Conservation (phyloP, 2,329 filamentous ascomycete genomes). For the Fusarium oligoseptatum region DNA sequence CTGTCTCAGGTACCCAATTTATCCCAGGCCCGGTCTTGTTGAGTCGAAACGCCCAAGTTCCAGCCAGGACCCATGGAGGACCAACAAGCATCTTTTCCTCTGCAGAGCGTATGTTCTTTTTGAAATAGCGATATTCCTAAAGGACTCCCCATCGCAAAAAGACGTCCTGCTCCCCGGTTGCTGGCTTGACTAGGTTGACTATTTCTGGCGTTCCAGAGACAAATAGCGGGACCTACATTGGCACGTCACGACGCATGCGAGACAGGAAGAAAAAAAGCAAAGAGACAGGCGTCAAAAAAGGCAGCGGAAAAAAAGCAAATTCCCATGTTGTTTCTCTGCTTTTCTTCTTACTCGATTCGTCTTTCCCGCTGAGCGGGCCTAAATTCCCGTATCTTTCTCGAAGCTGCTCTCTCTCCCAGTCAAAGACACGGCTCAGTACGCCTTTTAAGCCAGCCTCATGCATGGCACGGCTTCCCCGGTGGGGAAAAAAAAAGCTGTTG, state of each 20-base stretch:
- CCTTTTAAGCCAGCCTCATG: slow-evolving; percentile 37
- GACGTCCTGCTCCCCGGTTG: slow-evolving; percentile 32
- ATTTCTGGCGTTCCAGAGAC: slow-evolving; percentile 23
- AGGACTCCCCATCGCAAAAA: neutral
- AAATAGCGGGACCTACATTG: slow-evolving; percentile 31
- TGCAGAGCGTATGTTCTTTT: slow-evolving; percentile 6
- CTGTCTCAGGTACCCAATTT: slow-evolving; percentile 23
- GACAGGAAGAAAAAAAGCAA: slow-evolving; percentile 22
- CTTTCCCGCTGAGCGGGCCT: neutral
- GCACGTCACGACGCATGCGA: slow-evolving; percentile 24
- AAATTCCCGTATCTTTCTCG: slow-evolving; percentile 29
- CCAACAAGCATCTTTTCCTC: slow-evolving; percentile 10
- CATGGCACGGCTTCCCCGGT: slow-evolving; percentile 13
- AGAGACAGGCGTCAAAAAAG: neutral
- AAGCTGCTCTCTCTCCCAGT: slow-evolving; percentile 13
- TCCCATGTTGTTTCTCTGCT: slow-evolving; percentile 2
- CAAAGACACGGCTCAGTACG: slow-evolving; percentile 12
- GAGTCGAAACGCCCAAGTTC: slow-evolving; percentile 14
- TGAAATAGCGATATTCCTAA: neutral
- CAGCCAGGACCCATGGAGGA: neutral
- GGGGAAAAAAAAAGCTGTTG: neutral
- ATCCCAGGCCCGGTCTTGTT: slow-evolving; percentile 13
- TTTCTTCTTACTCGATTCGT: neutral
- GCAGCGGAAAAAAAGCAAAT: slow-evolving; percentile 11
- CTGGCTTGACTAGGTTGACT: slow-evolving; percentile 15